These are phyloP conservation scores for Jacaranda mimosifolia DNA, from an alignment of 257 asterid species.

Conservation along the genomic window DNA sequence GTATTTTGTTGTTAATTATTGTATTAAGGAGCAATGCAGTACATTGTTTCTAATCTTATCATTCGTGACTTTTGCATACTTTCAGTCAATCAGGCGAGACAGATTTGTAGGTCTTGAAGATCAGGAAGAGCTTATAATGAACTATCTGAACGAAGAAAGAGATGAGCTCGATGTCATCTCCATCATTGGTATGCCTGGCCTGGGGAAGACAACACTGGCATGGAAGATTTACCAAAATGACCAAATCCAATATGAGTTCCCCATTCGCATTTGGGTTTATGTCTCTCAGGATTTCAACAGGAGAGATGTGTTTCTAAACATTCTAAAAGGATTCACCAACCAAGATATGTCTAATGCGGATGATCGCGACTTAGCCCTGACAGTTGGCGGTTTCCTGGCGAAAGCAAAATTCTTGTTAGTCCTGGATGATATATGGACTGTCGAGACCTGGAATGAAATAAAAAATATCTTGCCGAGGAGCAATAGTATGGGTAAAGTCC, in stretches of 20 bases:
- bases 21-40: too few species aligned
- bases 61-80: background rate
- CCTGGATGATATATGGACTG: slow-evolving; percentile 61
- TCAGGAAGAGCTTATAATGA: slow-evolving; percentile 32
- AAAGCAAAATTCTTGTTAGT: slow-evolving; percentile 48
- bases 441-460: slow-evolving; percentile 42
- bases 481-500: slow-evolving; percentile 41
- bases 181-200: too few species aligned
- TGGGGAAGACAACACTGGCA: slow-evolving; percentile 32
- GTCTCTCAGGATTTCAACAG: slow-evolving; percentile 34
- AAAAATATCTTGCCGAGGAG: slow-evolving; percentile 37
- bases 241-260: slow-evolving; percentile 1
- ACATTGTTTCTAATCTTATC: background rate
- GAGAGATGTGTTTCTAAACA: slow-evolving; percentile 32
- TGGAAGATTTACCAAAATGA: slow-evolving; percentile 29
- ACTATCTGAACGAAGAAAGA: slow-evolving; percentile 50
- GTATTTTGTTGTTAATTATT: too few species aligned
- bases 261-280: slow-evolving; percentile 39
- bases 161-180: background rate
- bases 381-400: slow-evolving; percentile 4
- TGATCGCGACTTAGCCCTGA: slow-evolving; percentile 20
- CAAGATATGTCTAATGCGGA: background rate
- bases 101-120: slow-evolving; percentile 35
- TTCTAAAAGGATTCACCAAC: slow-evolving; percentile 13
- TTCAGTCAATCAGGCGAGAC: slow-evolving; percentile 18